These are phyloP conservation scores for Sugiyamaella floridensis DNA, from an alignment of 805 yeast species.

Conservation along the genomic window DNA sequence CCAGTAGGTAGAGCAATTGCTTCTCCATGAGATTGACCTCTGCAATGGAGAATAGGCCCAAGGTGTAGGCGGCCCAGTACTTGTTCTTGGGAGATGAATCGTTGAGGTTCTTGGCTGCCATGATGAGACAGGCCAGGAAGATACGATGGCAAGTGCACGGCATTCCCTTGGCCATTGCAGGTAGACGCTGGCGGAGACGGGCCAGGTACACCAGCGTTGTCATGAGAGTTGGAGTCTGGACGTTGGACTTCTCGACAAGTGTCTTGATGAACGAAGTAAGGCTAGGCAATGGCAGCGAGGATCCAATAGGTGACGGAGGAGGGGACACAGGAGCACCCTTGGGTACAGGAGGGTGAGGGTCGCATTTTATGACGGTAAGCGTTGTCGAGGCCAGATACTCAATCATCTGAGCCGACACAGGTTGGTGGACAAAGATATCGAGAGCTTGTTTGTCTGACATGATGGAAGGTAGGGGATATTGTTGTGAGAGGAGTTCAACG, in stretches of 20 bases:
- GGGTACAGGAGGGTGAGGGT: slow-evolving; percentile 25
- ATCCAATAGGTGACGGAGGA: slow-evolving; percentile 11
- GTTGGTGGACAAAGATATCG: slow-evolving; percentile 35
- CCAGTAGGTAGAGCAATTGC: slow-evolving; percentile 71
- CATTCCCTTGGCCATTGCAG: slow-evolving; percentile 85
- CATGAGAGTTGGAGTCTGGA: slow-evolving; percentile 93
- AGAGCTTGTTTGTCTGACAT: slow-evolving; percentile 34
- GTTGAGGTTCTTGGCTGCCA: slow-evolving; percentile 88
- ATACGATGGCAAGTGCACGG: slow-evolving; percentile 86
- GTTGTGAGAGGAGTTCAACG: background rate
- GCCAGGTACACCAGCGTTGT: slow-evolving; percentile 78
- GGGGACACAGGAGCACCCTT: slow-evolving; percentile 13
- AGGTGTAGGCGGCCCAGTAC: slow-evolving; percentile 93
- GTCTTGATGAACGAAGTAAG: slow-evolving; percentile 54
- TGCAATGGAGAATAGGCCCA: slow-evolving; percentile 64
- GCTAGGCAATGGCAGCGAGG: slow-evolving; percentile 21
- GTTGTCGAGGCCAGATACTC: slow-evolving; percentile 37
- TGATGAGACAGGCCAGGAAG: slow-evolving; percentile 77
- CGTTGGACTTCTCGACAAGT: slow-evolving; percentile 75
- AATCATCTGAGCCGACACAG: slow-evolving; percentile 37
- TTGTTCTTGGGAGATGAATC: slow-evolving; percentile 93
- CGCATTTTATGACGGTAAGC: slow-evolving; percentile 33
- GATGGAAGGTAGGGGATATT: slow-evolving; percentile 1
- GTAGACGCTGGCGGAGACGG: slow-evolving; percentile 68
- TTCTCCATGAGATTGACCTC: slow-evolving; percentile 91